A percentile compares a stretch with the other conserved stretches of the same genome.
These are phyloP conservation scores for Debaryomyces sp. DNA, from an alignment of 1,139 yeast species.

Conservation along the genomic window DNA sequence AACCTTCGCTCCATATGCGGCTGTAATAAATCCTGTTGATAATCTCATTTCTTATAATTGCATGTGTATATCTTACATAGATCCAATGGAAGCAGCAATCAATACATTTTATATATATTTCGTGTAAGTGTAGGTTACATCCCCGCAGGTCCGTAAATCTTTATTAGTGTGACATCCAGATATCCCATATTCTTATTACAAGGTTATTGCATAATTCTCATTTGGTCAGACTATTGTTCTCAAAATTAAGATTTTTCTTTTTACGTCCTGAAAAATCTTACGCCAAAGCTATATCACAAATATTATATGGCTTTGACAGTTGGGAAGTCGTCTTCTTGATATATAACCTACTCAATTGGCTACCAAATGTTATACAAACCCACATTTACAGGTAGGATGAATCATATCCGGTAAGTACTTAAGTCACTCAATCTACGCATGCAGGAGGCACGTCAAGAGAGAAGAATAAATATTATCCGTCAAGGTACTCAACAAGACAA, in stretches of 20 bases:
- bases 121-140: background rate
- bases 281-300: background rate
- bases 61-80: background rate
- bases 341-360: background rate
- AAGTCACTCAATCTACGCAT: background rate
- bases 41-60: conserved; percentile 7
- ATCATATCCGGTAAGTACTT: background rate
- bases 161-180: background rate
- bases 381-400: background rate
- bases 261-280: background rate
- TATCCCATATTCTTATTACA: background rate
- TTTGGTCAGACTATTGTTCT: background rate
- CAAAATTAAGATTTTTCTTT: background rate
- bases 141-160: background rate
- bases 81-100: background rate
- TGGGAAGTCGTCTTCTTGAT: background rate
- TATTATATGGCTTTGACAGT: background rate
- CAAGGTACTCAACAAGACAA: too few relatives aligned
- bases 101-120: background rate
- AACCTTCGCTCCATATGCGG: conserved; percentile 1
- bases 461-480: background rate
- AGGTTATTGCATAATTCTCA: background rate
- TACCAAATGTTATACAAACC: background rate
- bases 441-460: background rate
- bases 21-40: background rate